Evolutionary conservation across 2,329 filamentous ascomycete genomes (phyloP).

Genomic region (Fusarium sp.): DNA sequence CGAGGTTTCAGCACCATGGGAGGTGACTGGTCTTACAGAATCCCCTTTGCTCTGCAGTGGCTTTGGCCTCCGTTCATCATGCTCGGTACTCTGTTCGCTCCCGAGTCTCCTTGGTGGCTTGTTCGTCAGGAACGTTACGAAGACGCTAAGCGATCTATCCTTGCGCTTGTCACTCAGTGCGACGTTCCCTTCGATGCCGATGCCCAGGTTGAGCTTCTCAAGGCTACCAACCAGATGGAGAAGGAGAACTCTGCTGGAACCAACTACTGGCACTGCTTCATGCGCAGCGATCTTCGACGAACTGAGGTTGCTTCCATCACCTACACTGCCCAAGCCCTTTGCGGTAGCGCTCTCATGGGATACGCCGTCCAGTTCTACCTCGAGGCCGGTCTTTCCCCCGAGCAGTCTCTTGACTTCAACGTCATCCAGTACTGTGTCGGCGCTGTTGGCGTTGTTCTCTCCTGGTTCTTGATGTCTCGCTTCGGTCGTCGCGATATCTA

Average conservation of each 20-base stretch:
- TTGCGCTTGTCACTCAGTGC: conserved; percentile 6
- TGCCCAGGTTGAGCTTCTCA: conserved; percentile 63
- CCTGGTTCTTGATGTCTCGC: conserved; percentile 23
- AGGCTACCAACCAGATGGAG: conserved; percentile 24
- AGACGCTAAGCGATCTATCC: conserved; percentile 53
- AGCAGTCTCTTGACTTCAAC: conserved; percentile 19
- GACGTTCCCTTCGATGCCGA: conserved; percentile 17
- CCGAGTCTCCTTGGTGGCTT: conserved; percentile 64
- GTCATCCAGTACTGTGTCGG: conserved; percentile 24
- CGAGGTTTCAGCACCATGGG: conserved; percentile 54
- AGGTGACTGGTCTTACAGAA: conserved; percentile 60
- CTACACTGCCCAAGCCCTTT: conserved; percentile 17
- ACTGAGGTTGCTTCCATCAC: conserved; percentile 17
- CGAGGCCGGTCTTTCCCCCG: conserved; percentile 5
- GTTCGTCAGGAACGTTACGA: conserved; percentile 55
- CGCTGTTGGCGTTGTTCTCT: conserved; percentile 8
- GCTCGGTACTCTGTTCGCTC: conserved; percentile 60
- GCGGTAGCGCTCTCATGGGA: conserved; percentile 21
- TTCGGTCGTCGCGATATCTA: conserved; percentile 21
- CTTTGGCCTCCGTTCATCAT: conserved; percentile 57
- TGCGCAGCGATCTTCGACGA: conserved; percentile 22
- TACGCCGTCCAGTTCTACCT: conserved; percentile 23
- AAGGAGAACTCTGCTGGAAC: conserved; percentile 28
- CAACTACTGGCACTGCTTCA: conserved; percentile 30
- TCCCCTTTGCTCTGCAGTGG: conserved; percentile 64